Evolutionary conservation across 148 eudicot species (phyloP).

Genomic region (Nepenthes gracilis): DNA sequence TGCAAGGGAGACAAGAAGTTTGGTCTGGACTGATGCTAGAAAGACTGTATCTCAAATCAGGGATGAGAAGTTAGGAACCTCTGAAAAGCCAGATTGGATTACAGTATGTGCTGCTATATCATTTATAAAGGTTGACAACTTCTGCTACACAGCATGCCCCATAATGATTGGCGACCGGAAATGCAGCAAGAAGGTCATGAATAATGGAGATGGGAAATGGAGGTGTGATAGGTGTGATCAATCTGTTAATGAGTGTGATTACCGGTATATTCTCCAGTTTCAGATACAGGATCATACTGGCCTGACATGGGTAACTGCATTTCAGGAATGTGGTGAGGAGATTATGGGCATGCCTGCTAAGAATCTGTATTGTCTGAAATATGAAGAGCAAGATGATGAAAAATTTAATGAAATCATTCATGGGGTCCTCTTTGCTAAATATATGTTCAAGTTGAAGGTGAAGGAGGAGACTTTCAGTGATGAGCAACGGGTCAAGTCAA

Average conservation of each 20-base stretch:
- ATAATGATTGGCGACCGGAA: slow-evolving; percentile 54
- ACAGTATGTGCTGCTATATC: slow-evolving; percentile 60
- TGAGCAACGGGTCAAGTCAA: slow-evolving; percentile 88
- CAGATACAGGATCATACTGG: slow-evolving; percentile 93
- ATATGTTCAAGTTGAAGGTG: slow-evolving; percentile 72
- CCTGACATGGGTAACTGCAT: slow-evolving; percentile 79
- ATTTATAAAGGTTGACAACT: slow-evolving; percentile 62
- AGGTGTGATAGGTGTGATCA: slow-evolving; percentile 84
- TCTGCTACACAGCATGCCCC: slow-evolving; percentile 89
- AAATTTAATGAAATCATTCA: slow-evolving; percentile 40
- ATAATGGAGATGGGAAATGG: slow-evolving; percentile 96
- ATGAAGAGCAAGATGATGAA: slow-evolving; percentile 66
- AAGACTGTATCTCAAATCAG: slow-evolving; percentile 79
- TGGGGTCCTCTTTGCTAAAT: slow-evolving; percentile 38
- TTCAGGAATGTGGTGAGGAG: slow-evolving; percentile 81
- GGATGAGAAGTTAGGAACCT: slow-evolving; percentile 87
- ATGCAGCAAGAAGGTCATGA: slow-evolving; percentile 79
- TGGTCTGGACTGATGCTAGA: slow-evolving; percentile 42
- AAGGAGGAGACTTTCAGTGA: slow-evolving; percentile 89
- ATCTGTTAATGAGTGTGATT: slow-evolving; percentile 70
- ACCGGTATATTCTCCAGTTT: slow-evolving; percentile 78
- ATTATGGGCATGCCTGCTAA: slow-evolving; percentile 79
- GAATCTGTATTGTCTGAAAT: slow-evolving; percentile 47
- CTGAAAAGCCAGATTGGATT: slow-evolving; percentile 93
- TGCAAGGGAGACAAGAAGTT: slow-evolving; percentile 39